phyloP scores from a whole-genome alignment of 495 filamentous ascomycete species.

The Geoglossum glabrum region DNA sequence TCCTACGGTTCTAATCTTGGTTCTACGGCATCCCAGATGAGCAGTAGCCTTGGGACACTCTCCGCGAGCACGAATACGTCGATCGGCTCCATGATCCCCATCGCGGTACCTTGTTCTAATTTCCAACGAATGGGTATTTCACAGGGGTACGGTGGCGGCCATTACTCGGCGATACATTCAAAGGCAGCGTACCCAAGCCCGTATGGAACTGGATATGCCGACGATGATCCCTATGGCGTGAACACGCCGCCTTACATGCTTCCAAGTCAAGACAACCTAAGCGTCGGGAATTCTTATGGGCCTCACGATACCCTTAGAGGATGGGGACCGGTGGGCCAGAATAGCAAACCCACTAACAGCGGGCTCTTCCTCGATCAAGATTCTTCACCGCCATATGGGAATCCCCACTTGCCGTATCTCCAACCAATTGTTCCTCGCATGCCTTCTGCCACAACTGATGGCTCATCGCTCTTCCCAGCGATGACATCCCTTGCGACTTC shows the following conservation, averaged over 20 bases:
- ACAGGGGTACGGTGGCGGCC: background rate
- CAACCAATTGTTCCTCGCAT: conserved; percentile 1
- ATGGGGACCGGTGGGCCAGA: conserved; percentile 3
- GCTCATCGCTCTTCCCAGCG: conserved; percentile 5
- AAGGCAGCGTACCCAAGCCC: background rate
- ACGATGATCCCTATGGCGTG: background rate
- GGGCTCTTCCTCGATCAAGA: conserved; percentile 3
- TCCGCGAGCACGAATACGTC: conserved; percentile 2
- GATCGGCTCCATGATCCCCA: background rate
- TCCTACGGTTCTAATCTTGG: background rate
- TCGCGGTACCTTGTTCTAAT: background rate
- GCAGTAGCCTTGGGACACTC: background rate
- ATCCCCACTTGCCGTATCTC: background rate
- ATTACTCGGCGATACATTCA: background rate
- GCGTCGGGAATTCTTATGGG: background rate
- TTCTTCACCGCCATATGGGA: background rate
- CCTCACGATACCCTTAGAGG: conserved; percentile 4
- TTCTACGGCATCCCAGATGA: background rate
- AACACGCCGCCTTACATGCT: background rate
- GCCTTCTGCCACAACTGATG: background rate
- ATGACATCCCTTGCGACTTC: conserved; percentile 1
- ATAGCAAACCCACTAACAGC: background rate
- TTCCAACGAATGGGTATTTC: background rate
- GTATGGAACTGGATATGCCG: background rate
- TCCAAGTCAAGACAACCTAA: background rate